Percentiles rank a stretch among this genome's conserved stretches.
phyloP scores from a whole-genome alignment of 2,329 filamentous ascomycete genomes.

The Peltaster fructicola region DNA sequence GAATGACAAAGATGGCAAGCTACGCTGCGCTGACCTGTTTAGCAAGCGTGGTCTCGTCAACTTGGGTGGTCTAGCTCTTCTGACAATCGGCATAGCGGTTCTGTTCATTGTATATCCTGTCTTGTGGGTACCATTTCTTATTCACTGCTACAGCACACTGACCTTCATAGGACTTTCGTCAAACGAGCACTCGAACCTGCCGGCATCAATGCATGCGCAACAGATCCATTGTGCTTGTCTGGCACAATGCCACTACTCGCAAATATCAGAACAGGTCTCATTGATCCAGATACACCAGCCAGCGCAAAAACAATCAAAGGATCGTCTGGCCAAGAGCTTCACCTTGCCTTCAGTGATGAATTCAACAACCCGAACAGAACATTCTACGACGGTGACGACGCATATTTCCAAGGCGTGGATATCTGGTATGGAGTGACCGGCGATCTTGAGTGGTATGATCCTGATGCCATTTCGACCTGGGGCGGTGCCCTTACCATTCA shows the following conservation, averaged over 20 bases:
- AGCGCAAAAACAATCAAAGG: conserved; percentile 38
- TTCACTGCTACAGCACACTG: too few species aligned
- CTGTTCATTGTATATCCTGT: conserved; percentile 55
- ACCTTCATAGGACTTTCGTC: conserved; percentile 37
- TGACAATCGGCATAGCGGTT: conserved; percentile 42
- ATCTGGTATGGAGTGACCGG: conserved; percentile 56
- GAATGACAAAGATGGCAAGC: conserved; percentile 40
- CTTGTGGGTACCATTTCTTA: conserved; percentile 45
- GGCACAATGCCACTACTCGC: conserved; percentile 33
- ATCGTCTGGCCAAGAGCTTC: conserved; percentile 41
- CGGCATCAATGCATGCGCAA: conserved; percentile 20
- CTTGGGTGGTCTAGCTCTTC: conserved; percentile 41
- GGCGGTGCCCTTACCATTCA: conserved; percentile 45
- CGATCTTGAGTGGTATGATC: conserved; percentile 42
- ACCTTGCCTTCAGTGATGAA: conserved; percentile 52
- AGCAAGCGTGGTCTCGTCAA: conserved; percentile 47
- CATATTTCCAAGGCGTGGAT: conserved; percentile 50
- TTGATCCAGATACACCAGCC: conserved; percentile 50
- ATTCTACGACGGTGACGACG: conserved; percentile 54
- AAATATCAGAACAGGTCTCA: conserved; percentile 42
- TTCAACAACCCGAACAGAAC: conserved; percentile 50
- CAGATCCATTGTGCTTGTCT: conserved; percentile 31
- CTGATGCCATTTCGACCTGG: conserved; percentile 29
- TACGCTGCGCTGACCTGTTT: conserved; percentile 42
- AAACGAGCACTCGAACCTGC: conserved; percentile 23